Evolutionary conservation across 768 basidiomycete species (phyloP).

Genomic region (Suillus plorans): DNA sequence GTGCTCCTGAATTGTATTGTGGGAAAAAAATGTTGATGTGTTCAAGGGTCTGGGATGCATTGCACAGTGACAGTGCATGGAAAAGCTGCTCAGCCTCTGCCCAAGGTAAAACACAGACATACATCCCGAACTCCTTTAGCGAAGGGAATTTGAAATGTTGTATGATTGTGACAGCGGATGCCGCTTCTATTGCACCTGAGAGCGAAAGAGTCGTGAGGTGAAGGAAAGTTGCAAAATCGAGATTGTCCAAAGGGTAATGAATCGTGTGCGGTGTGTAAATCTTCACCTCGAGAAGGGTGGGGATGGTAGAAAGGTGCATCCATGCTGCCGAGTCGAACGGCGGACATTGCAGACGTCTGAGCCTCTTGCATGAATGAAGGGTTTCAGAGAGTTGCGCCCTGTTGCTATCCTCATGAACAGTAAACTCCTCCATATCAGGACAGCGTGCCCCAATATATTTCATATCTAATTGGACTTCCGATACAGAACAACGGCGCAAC

Average conservation of each 20-base stretch:
- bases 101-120: background rate
- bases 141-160: background rate
- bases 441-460: too few species aligned
- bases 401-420: too few species aligned
- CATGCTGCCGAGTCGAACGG: background rate
- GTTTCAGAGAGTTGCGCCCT: too few species aligned
- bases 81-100: background rate
- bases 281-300: background rate
- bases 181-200: background rate
- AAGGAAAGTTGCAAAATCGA: background rate
- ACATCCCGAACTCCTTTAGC: background rate
- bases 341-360: background rate
- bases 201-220: background rate
- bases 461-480: too few species aligned
- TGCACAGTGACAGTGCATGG: background rate
- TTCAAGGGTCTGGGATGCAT: slow-evolving; percentile 1
- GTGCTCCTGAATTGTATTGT: background rate
- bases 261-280: background rate
- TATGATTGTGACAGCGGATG: background rate
- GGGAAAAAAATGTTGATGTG: background rate
- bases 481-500: background rate
- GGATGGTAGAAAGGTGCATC: background rate
- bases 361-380: background rate
- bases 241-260: background rate
- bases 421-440: too few species aligned